Conservation (phyloP, 2,329 filamentous ascomycete species). For the Fusarium sp. region DNA sequence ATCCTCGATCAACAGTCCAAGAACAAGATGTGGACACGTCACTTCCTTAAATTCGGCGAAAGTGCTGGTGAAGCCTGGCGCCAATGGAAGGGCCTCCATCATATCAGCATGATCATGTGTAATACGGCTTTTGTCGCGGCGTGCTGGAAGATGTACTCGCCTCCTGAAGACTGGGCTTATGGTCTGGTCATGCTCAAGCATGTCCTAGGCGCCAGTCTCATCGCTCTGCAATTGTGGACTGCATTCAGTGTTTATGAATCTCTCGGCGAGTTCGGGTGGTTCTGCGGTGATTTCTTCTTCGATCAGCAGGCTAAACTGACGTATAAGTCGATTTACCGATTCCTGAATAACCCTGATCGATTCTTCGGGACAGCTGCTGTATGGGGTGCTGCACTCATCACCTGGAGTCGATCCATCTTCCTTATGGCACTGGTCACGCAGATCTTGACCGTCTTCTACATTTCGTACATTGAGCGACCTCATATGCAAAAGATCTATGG, state of each 20-base stretch:
- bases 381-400: conserved; percentile 95
- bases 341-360: conserved; percentile 96
- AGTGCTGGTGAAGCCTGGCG: conserved; percentile 92
- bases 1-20: conserved; percentile 88
- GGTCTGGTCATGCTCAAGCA: conserved; percentile 89
- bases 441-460: conserved; percentile 85
- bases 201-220: conserved; percentile 82
- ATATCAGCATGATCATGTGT: conserved; percentile 91
- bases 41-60: conserved; percentile 97
- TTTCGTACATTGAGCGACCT: conserved; percentile 92
- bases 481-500: conserved; percentile 99
- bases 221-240: conserved; percentile 93
- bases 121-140: conserved; percentile 90
- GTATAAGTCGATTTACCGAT: conserved; percentile 97
- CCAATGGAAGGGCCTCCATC: conserved; percentile 97
- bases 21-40: conserved; percentile 93
- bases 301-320: conserved; percentile 89
- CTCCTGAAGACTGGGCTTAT: conserved; percentile 88
- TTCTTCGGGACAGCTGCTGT: conserved; percentile 94
- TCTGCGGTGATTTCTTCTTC: conserved; percentile 99
- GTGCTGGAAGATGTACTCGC: conserved; percentile 94
- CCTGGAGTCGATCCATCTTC: conserved; percentile 88
- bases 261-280: conserved; percentile 98
- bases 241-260: conserved; percentile 94
- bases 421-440: conserved; percentile 88